Evolutionary conservation across 2,329 filamentous ascomycete genomes (phyloP).

Genomic region (Colletotrichum aenigma): DNA sequence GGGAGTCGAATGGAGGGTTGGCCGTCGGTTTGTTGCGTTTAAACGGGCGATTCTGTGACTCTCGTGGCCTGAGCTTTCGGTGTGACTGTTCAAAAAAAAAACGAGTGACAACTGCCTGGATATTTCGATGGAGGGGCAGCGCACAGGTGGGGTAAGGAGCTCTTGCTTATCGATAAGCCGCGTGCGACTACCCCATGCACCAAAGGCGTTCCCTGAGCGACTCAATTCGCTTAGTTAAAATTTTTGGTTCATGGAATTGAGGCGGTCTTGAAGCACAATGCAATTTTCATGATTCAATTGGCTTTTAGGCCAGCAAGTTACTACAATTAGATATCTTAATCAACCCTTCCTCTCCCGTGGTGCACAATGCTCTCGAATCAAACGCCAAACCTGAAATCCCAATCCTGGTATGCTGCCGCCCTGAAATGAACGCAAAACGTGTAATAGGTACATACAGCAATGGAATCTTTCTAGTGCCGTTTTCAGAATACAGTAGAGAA

Average conservation of each 20-base stretch:
- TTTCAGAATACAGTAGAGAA: neutral
- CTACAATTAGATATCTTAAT: neutral
- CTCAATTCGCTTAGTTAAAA: neutral
- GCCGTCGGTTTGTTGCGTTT: neutral
- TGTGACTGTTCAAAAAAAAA: neutral
- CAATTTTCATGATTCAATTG: conserved; percentile 2
- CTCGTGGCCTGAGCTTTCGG: neutral
- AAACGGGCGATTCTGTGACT: neutral
- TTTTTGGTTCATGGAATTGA: neutral
- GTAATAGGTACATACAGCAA: conserved; percentile 10
- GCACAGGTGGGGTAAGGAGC: neutral
- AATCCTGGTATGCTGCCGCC: conserved; percentile 10
- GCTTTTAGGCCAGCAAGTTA: neutral
- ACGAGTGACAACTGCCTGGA: neutral
- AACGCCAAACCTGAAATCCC: conserved; percentile 12
- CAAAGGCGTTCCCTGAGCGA: neutral
- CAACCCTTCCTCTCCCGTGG: neutral
- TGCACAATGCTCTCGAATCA: neutral
- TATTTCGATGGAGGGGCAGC: conserved; percentile 19
- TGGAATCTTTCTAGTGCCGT: neutral
- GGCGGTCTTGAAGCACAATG: neutral
- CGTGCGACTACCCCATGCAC: neutral
- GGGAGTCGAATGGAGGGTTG: neutral
- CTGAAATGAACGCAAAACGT: neutral
- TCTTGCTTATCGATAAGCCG: neutral